Base-by-base conservation (phyloP, 2,329 filamentous ascomycete species). In the Hawksworthiomyces lignivorus region DNA sequence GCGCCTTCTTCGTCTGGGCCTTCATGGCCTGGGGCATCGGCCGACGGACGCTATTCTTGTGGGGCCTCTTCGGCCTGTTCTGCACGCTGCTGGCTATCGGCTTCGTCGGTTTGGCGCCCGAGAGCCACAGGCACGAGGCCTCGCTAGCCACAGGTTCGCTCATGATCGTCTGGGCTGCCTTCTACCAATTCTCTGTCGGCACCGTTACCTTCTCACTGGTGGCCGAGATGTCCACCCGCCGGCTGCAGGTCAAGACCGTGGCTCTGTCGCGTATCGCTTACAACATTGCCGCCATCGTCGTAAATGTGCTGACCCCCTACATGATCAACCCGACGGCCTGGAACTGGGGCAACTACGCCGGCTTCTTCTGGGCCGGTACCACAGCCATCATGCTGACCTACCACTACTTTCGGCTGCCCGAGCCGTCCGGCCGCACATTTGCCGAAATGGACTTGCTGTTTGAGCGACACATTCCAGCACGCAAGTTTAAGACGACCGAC, bases 401-500 rank as follows among this genome's bases (percentile, higher is more conserved):
- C 63, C 67, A 70, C 0, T 73, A 61, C 47, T 72, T 71, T 53
- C 68, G 67, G 22, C 59, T 74, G 4, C 72, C 72, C 4, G 75
- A 78, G 59, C 70, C 73, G 12, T 69, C 67, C 44, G 72, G 66
- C 4, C 64, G 70, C 31, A 72, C 70, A 0, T 69, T 71, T 39
- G 70, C 67, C 32, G 74, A 79, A 56, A 61, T 79, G 3, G 74
- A 77, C 37, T 54, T 70, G 6, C 54, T 80, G 46, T 79, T 79
- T 48, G 67, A 73, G 50, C 56, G 60, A 19, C 49, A 54, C 9
- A 53, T 70, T 11, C 53, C 61, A 18, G 67, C 69, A 2, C 56
- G 68, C 43, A 56, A 53, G 41, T 49, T 45, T 17, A 39, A 41
- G 29, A 35, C 21, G 17, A 30, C 36, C n/a, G 29, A 38, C n/a